Conservation (phyloP, 164 flowering plant species). For the Dillenia suffruticosa region DNA sequence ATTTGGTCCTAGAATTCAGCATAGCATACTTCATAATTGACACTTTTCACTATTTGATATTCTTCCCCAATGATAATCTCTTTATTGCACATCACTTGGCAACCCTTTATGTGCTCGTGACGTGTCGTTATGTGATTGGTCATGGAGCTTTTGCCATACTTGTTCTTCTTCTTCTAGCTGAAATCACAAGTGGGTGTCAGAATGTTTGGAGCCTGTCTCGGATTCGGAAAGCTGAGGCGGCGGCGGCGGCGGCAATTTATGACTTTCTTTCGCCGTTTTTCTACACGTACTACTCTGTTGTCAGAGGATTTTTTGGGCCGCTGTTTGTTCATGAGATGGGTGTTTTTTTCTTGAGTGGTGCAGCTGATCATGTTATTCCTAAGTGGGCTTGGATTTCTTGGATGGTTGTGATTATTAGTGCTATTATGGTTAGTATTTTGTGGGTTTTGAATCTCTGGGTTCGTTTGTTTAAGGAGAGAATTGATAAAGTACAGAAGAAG, state of each 20-base stretch:
- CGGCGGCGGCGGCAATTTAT: constrained; percentile 17
- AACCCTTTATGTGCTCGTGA: constrained; percentile 38
- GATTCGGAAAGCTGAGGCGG: constrained; percentile 19
- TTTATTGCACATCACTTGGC: constrained; percentile 62
- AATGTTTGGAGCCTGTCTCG: constrained; percentile 46
- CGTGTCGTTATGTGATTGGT: constrained; percentile 40
- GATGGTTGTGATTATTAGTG: constrained; percentile 32
- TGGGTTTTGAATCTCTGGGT: constrained; percentile 49
- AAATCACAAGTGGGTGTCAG: constrained; percentile 47
- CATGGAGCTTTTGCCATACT: constrained; percentile 43
- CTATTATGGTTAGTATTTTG: constrained; percentile 31
- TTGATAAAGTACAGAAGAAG: constrained; percentile 6
- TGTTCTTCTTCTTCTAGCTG: constrained; percentile 42
- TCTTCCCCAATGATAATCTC: constrained; percentile 38
- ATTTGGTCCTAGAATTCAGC: constrained; percentile 47
- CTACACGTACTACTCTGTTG: constrained; percentile 31
- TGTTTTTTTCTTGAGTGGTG: constrained; percentile 25
- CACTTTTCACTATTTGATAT: constrained; percentile 36
- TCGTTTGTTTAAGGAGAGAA: constrained; percentile 19
- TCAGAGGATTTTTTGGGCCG: constrained; percentile 45
- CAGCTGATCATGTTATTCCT: constrained; percentile 30
- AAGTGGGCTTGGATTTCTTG: constrained; percentile 58
- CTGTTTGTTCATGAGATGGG: constrained; percentile 29
- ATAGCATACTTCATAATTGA: constrained; percentile 51
- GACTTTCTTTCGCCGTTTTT: constrained; percentile 32